A percentile compares a stretch with the other conserved stretches of the same genome.
These are phyloP conservation scores for Pythium vanterpoolii DNA, from an alignment of 352 stramenopile species.

Conservation along the genomic window DNA sequence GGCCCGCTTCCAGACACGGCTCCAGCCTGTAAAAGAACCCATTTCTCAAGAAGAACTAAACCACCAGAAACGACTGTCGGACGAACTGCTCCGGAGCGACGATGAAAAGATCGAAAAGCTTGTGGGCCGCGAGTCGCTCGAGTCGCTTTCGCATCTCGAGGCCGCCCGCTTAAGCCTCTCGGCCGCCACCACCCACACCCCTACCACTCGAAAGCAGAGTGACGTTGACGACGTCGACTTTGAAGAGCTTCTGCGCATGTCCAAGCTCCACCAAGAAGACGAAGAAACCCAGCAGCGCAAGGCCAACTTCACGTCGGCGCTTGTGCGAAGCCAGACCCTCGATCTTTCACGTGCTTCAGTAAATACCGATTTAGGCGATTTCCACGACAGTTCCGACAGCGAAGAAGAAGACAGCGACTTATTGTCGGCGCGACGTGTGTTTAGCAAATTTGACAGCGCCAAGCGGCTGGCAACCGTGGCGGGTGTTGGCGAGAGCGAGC, in stretches of 20 bases:
- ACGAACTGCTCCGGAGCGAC: slow-evolving; percentile 12
- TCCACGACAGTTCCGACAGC: slow-evolving; percentile 22
- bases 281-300: background rate
- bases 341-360: slow-evolving; percentile 1
- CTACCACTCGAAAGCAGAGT: too few species aligned
- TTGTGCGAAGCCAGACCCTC: slow-evolving; percentile 17
- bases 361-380: slow-evolving; percentile 12
- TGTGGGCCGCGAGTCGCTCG: slow-evolving; percentile 2
- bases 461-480: slow-evolving; percentile 44
- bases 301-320: background rate
- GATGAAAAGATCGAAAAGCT: slow-evolving; percentile 13
- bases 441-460: slow-evolving; percentile 34
- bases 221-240: slow-evolving; percentile 24
- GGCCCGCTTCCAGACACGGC: slow-evolving; percentile 19
- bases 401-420: slow-evolving; percentile 22
- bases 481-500: slow-evolving; percentile 29
- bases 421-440: slow-evolving; percentile 23
- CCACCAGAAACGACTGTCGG: slow-evolving; percentile 10
- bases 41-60: slow-evolving; percentile 1
- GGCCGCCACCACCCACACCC: background rate
- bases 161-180: background rate
- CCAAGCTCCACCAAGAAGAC: slow-evolving; percentile 17
- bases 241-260: slow-evolving; percentile 23
- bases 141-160: background rate
- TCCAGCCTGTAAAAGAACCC: slow-evolving; percentile 8